Evolutionary conservation across 2,329 filamentous ascomycete genomes (phyloP), one percentile per base, ranked within the genome.

Genomic region (Boeremia exigua): DNA sequence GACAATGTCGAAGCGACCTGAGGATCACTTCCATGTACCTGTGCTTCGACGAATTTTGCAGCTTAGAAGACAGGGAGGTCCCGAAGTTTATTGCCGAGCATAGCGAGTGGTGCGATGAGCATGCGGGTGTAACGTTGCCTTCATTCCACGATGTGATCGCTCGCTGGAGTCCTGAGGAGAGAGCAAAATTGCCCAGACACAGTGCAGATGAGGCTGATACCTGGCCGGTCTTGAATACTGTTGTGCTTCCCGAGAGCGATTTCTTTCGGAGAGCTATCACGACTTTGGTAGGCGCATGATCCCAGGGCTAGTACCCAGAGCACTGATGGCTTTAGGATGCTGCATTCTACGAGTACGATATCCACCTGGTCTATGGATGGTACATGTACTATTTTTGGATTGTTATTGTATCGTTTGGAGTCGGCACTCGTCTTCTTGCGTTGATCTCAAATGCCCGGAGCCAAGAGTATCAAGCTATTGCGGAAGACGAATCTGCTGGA

Each of bases 371-470:
- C 23, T 74, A 73, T 45, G 71, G 69, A 61, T 72, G 63, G 59
- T 66, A 59, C 19, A 70, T 74, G 66, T 70, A 65, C 54, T 72
- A 66, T 50, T 74, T 74, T 38, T 73, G 72, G 72, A 53, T 61
- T 11, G 19, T 62, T 12, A 66, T 73, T 3, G 29, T 72, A 17
- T 49, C 59, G 1, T 54, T 71, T n/a, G 71, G 71, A 8, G 44
- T 67, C 12, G 51, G 58, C 14, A 63, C 54, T 15, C 68, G 66
- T 17, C 56, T 74, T 6, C 10, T 66, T 1, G 51, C 61, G 29
- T 54, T 66, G 10, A 62, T 71, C 12, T 42, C 29, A 15, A 50
- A 32, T 9, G 12, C 37, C 17, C 40, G 19, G 29, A 29, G 29
- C 17, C 40, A 36, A 40, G 47, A 55, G 2, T 50, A 44, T 36